Evolutionary conservation across 768 basidiomycete genomes (phyloP).

Genomic region (Suillus paluster): DNA sequence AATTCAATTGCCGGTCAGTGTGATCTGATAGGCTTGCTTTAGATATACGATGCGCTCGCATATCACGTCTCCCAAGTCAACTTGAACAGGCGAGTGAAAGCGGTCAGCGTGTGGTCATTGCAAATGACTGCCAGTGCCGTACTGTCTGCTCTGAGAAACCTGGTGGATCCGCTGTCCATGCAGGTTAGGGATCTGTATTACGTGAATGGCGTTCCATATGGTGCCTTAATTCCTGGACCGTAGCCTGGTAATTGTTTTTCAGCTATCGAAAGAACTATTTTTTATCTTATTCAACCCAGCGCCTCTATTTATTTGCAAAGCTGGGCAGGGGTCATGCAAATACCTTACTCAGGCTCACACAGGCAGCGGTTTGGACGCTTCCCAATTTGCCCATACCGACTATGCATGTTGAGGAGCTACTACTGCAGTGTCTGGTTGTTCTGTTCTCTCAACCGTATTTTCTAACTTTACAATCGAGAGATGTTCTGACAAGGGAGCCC

Average conservation of each 20-base stretch:
- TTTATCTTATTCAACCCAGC: not conserved
- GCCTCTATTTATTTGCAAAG: not conserved
- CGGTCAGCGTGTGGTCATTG: slow-evolving; percentile 92
- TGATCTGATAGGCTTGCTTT: slow-evolving; percentile 1
- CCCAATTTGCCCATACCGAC: not conserved
- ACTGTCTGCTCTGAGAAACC: slow-evolving; percentile 73
- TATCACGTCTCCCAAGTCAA: slow-evolving; percentile 93
- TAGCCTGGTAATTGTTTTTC: slow-evolving; percentile 9
- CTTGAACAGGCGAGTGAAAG: slow-evolving; percentile 86
- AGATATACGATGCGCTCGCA: slow-evolving; percentile 92
- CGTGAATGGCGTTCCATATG: slow-evolving; percentile 37
- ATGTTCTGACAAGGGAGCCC: not conserved
- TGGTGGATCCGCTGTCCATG: slow-evolving; percentile 67
- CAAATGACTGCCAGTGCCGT: slow-evolving; percentile 93
- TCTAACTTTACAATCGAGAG: not conserved
- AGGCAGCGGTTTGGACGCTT: not conserved
- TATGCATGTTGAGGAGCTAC: not conserved
- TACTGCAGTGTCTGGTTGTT: no score
- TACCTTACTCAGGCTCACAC: no score
- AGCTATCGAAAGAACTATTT: not conserved
- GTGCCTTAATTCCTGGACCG: slow-evolving; percentile 25
- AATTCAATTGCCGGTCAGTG: not conserved
- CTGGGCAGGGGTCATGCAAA: no score
- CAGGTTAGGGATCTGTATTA: slow-evolving; percentile 34
- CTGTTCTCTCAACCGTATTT: not conserved